Percentiles rank a stretch among this genome's conserved stretches.
phyloP scores from a whole-genome alignment of 805 yeast species.

The Wickerhamiella spandovensis region DNA sequence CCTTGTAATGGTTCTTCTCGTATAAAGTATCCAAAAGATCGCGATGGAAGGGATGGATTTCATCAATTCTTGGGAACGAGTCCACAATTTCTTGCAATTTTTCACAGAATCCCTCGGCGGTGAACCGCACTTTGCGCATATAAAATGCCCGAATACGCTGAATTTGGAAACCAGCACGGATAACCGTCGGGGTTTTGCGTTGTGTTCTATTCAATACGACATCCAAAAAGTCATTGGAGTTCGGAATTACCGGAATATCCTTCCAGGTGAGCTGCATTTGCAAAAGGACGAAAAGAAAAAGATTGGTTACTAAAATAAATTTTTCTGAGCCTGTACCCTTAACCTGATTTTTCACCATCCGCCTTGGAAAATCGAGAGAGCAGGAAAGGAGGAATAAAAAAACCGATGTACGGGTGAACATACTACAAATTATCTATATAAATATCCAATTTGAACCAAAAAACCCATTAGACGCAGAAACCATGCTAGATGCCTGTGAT shows the following conservation, averaged over 20 bases:
- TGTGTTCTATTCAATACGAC: constrained; percentile 94
- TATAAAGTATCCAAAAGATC: constrained; percentile 95
- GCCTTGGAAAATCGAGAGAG: neutral
- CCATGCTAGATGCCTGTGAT: too few species aligned
- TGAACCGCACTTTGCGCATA: constrained; percentile 94
- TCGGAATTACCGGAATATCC: constrained; percentile 92
- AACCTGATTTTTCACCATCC: neutral
- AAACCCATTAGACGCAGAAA: too few species aligned
- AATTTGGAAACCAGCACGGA: constrained; percentile 91
- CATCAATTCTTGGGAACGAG: constrained; percentile 94
- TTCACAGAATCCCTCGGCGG: constrained; percentile 92
- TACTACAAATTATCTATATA: too few species aligned
- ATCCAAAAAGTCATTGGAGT: constrained; percentile 85
- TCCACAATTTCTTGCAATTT: constrained; percentile 73
- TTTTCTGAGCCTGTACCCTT: neutral
- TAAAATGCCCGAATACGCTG: constrained; percentile 93
- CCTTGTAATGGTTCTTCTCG: constrained; percentile 96
- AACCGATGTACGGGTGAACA: too few species aligned
- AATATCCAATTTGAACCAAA: too few species aligned
- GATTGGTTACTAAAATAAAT: constrained; percentile 1
- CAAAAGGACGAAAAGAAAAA: neutral
- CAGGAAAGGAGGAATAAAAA: neutral
- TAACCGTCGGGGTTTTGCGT: constrained; percentile 98
- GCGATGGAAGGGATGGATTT: constrained; percentile 96
- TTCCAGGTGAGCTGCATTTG: constrained; percentile 95